phyloP scores from a whole-genome alignment of 768 basidiomycete species.

The Hirschioporus abietinus region DNA sequence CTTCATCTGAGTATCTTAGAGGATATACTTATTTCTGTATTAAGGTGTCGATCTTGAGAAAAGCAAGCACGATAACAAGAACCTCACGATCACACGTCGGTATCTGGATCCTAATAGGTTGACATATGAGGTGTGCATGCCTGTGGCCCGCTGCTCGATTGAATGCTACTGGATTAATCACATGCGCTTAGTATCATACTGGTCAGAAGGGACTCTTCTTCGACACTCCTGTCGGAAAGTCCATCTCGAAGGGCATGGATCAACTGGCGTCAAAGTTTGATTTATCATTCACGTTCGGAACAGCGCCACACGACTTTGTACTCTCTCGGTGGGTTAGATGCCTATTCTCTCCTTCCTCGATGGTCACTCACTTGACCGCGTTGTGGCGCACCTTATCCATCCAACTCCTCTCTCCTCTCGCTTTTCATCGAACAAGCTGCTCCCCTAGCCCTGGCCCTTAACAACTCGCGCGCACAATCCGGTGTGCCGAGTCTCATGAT shows the following conservation, averaged over 20 bases:
- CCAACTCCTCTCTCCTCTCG: slow-evolving; percentile 28
- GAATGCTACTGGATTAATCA: slow-evolving; percentile 1
- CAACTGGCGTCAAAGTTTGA: slow-evolving; percentile 25
- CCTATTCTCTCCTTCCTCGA: not conserved
- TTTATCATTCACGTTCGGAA: slow-evolving; percentile 29
- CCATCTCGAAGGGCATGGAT: slow-evolving; percentile 17
- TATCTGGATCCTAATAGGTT: slow-evolving; percentile 31
- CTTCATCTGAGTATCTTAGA: slow-evolving; percentile 9
- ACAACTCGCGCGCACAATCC: slow-evolving; percentile 14
- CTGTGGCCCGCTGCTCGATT: slow-evolving; percentile 3
- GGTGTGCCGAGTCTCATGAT: slow-evolving; percentile 17
- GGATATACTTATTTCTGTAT: slow-evolving; percentile 15
- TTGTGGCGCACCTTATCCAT: slow-evolving; percentile 10
- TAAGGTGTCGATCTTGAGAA: slow-evolving; percentile 13
- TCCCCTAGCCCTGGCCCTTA: slow-evolving; percentile 10
- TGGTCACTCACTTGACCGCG: not conserved
- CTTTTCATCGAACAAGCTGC: slow-evolving; percentile 18
- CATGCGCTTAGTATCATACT: slow-evolving; percentile 28
- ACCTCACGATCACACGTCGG: slow-evolving; percentile 19
- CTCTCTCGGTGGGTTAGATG: slow-evolving; percentile 19
- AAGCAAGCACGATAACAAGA: slow-evolving; percentile 3
- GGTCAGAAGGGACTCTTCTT: slow-evolving; percentile 18
- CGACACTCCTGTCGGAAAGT: slow-evolving; percentile 22
- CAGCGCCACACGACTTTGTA: slow-evolving; percentile 34
- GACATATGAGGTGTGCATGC: slow-evolving; percentile 23